Percentiles rank a stretch among this genome's conserved stretches.
phyloP scores from a whole-genome alignment of 257 asterid genomes.

The Scutellaria baicalensis region DNA sequence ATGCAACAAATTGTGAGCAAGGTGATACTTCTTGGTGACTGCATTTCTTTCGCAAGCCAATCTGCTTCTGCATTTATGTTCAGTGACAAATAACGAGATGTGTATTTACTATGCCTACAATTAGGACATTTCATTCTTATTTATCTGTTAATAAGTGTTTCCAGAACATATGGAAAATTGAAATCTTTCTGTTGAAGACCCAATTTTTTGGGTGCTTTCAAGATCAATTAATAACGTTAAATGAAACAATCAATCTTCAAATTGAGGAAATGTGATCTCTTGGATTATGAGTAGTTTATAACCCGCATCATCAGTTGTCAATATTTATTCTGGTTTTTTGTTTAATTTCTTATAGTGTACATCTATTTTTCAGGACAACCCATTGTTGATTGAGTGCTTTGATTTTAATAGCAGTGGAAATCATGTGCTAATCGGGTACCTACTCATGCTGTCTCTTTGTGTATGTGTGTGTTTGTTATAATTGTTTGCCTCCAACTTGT shows the following conservation, averaged over 20 bases:
- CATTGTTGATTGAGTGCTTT: constrained; percentile 73
- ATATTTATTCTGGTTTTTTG: neutral
- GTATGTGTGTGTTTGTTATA: neutral
- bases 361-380: constrained; percentile 53
- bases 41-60: neutral
- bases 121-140: neutral
- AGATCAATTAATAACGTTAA: neutral
- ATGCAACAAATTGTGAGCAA: constrained; percentile 49
- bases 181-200: neutral
- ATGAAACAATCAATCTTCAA: neutral
- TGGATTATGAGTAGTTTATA: neutral
- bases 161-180: neutral
- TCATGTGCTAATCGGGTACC: constrained; percentile 70
- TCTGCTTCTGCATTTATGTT: neutral
- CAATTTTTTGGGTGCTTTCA: neutral
- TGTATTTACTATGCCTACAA: neutral
- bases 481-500: neutral
- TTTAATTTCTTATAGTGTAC: neutral
- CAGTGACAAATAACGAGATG: neutral
- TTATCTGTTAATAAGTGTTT: neutral
- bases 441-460: neutral
- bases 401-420: constrained; percentile 67
- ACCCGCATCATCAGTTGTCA: neutral
- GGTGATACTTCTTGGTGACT: constrained; percentile 27
- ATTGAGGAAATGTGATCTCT: neutral